Base-by-base conservation (phyloP, 1,284 basidiomycete genomes). In the Xanthoconium separans region DNA sequence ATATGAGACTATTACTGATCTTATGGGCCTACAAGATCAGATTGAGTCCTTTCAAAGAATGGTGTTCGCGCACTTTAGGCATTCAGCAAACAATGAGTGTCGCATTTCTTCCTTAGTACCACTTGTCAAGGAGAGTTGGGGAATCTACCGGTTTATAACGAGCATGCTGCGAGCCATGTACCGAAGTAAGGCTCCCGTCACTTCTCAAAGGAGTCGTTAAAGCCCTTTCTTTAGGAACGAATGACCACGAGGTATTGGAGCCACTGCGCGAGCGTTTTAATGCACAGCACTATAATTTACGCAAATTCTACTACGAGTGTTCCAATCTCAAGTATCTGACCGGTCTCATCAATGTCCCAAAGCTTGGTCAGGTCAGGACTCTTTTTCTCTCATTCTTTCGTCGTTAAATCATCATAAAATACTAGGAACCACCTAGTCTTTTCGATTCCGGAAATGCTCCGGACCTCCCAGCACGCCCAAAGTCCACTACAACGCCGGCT, bases 261-360 rank as follows among this genome's bases (percentile, higher is more conserved):
- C 93, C 93, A 2, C 75, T 98, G 20, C 83, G 87, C 47, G 83
- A 91, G 65, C 85, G 95, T 44, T 97, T 89, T 75, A 87, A 84
- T 61, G 80, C 89, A 34, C 95, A 98, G 65, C 95, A 98, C 67
- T 87, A 93, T 67, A 88, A 85, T 61, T 80, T 98, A 9, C 87
- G 95, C 58, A 93, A 95, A 70, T 98, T 96, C 76, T 98, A 97
- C 76, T 98, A 97, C 70, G 95, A 98, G 70, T 98, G 95, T 69
- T 95, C 93, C 16, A 97, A 97, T 73, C 82, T 98, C 61, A 97
- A 96, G 71, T 98, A 96, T 70, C 77, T 98, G 47, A 98, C 95
- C 15, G 92, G 93, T 42, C 79, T 98, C 20, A 96, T 98, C 69
- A 98, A 97, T 69, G 94, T 98, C 1, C 95, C 95, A 18, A 98